phyloP scores from a whole-genome alignment of 352 stramenopile genomes.

The Globisporangium megalacanthum region DNA sequence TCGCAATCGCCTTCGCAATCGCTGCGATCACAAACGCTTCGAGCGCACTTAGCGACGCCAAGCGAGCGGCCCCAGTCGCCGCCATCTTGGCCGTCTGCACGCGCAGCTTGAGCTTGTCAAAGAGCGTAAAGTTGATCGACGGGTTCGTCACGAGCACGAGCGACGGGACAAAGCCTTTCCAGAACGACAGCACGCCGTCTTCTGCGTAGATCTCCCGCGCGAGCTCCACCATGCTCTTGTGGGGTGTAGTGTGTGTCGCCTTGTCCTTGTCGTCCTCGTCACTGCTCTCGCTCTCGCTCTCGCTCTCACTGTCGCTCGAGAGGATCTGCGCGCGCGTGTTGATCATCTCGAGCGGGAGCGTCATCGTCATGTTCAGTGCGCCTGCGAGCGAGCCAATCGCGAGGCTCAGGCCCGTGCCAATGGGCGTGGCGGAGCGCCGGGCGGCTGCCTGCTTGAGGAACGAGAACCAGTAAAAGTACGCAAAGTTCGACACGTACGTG shows the following conservation, averaged over 20 bases:
- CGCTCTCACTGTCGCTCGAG: slow-evolving; percentile 34
- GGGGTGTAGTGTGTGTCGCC: neutral
- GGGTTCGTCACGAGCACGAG: slow-evolving; percentile 86
- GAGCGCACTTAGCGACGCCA: slow-evolving; percentile 49
- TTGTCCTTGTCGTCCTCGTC: slow-evolving; percentile 16
- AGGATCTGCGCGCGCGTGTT: slow-evolving; percentile 81
- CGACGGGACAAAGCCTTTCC: slow-evolving; percentile 86
- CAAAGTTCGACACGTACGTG: slow-evolving; percentile 75
- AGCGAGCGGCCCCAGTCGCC: slow-evolving; percentile 24
- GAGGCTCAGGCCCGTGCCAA: slow-evolving; percentile 67
- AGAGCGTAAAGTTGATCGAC: slow-evolving; percentile 88
- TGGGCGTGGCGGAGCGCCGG: slow-evolving; percentile 32
- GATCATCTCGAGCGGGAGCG: slow-evolving; percentile 83
- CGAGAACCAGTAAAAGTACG: slow-evolving; percentile 86
- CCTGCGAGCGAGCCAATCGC: slow-evolving; percentile 70
- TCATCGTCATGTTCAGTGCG: slow-evolving; percentile 87
- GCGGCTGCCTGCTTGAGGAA: slow-evolving; percentile 68
- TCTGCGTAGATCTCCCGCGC: slow-evolving; percentile 63
- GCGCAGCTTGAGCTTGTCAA: slow-evolving; percentile 78
- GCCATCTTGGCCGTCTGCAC: slow-evolving; percentile 50
- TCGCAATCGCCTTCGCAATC: slow-evolving; percentile 80
- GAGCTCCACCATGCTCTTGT: slow-evolving; percentile 44
- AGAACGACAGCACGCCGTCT: slow-evolving; percentile 70
- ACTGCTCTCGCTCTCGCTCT: slow-evolving; percentile 35
- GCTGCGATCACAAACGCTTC: slow-evolving; percentile 81